Evolutionary conservation across 2,329 filamentous ascomycete genomes (phyloP).

Genomic region (Ophioceras dolichostomum): DNA sequence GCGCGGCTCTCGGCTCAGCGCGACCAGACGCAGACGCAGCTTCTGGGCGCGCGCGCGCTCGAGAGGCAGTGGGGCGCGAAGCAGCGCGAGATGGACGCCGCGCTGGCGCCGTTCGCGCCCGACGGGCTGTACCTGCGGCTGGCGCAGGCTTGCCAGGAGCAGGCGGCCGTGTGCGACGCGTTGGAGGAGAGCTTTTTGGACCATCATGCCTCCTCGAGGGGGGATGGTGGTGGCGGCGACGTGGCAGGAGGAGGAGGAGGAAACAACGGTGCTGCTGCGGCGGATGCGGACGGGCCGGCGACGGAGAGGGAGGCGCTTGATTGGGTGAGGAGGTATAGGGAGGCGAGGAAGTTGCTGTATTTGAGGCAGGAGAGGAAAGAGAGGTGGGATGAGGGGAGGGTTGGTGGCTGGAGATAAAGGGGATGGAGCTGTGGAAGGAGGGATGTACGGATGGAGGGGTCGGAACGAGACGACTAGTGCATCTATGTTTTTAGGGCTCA

Average conservation of each 20-base stretch:
- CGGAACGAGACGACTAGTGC: too few relatives aligned
- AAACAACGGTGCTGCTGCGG: slow-evolving; percentile 33
- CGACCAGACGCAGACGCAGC: slow-evolving; percentile 62
- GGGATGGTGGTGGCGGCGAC: slow-evolving; percentile 31
- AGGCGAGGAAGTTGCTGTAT: slow-evolving; percentile 68
- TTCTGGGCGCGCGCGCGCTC: slow-evolving; percentile 72
- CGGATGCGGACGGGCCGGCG: slow-evolving; percentile 46
- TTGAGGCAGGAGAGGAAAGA: slow-evolving; percentile 77
- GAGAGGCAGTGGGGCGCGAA: slow-evolving; percentile 89
- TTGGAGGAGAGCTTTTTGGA: slow-evolving; percentile 87
- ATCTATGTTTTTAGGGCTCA: too few relatives aligned
- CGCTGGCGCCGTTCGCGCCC: slow-evolving; percentile 73
- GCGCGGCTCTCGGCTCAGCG: slow-evolving; percentile 46
- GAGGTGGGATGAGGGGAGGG: slow-evolving; percentile 90
- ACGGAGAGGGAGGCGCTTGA: slow-evolving; percentile 75
- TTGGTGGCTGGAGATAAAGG: slow-evolving; percentile 93
- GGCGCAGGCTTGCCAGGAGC: slow-evolving; percentile 65
- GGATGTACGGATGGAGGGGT: too few relatives aligned
- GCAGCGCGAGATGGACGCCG: slow-evolving; percentile 78
- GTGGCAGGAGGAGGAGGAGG: slow-evolving; percentile 43
- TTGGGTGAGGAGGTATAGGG: slow-evolving; percentile 72
- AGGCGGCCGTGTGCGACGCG: slow-evolving; percentile 66
- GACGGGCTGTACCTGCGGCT: slow-evolving; percentile 77
- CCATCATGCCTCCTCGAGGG: slow-evolving; percentile 22
- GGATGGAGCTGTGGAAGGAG: too few relatives aligned